Evolutionary conservation across 148 eudicot species (phyloP), one percentile per base, ranked within the genome.

Genomic region (Cornus florida): DNA sequence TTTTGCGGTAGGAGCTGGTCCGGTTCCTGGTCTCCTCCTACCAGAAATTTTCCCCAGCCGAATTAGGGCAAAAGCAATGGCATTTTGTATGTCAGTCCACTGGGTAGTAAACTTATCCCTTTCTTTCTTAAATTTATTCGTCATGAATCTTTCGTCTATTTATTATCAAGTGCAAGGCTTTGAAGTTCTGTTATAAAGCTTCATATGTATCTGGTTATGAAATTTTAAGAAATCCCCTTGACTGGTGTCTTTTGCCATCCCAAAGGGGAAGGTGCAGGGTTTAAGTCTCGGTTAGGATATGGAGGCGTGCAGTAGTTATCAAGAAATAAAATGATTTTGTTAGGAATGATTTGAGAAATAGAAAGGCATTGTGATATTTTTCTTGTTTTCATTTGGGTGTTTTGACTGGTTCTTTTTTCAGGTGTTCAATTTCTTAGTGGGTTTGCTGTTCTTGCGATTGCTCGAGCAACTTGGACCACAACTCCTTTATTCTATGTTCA

Each of bases 1-100:
- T 81, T 95, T 95, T 86, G 93, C 99, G 56, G 77, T 85, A 35
- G 99, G 99, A 76, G 99, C 99, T 69, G 99, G 99, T 81, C 99
- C 99, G 68, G 97, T 95, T 77, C 99, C 99, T 10, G 89, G 90
- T 66, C 91, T 95, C 77, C 92, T 95, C 73, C 90, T 95, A 68
- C 90, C 97, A 23, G 99, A 95, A 85, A 90, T 95, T 69, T 88
- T 95, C 78, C 94, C 97, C 6, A 92, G 87, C 86, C 89, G 92
- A 69, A 92, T 95, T 68, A 88, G 99, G 86, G 99, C 99, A 71
- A 95, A 95, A 86, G 99, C 97, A 67, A 89, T 95, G 94, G 96
- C 99, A 60, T 88, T 95, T 82, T 95, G 99, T 80, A 89, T 93
- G 99, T 90, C 97, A 31, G 93, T 95, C 69, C 97, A 95, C 84